Conservation (phyloP, 2,329 filamentous ascomycete genomes). For the Pseudogymnoascus sp. region DNA sequence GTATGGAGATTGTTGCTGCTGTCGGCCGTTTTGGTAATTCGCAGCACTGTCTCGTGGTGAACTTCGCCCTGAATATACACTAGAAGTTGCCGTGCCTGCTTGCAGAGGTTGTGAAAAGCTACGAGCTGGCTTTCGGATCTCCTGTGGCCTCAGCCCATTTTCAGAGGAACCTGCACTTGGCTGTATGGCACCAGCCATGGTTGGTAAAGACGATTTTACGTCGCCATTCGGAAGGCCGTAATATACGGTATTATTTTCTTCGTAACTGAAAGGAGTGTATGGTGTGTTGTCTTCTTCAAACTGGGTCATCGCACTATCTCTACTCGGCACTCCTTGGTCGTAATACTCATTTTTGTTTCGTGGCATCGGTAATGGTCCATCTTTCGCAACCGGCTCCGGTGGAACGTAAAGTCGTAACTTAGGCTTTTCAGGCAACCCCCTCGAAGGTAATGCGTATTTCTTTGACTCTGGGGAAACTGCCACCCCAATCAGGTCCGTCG, state of each 20-base stretch:
- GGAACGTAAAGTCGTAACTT: conserved; percentile 22
- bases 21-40: not conserved
- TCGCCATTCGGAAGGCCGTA: not conserved
- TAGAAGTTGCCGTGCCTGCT: not conserved
- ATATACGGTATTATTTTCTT: not conserved
- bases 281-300: conserved; percentile 24
- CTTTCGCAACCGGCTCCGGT: conserved; percentile 11
- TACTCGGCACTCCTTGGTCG: not conserved
- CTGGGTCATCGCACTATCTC: conserved; percentile 25
- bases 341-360: not conserved
- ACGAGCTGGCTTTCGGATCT: not conserved
- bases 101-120: not conserved
- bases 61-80: not conserved
- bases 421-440: conserved; percentile 26
- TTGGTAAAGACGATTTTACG: not conserved
- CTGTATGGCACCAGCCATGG: not conserved
- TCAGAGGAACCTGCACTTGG: not conserved
- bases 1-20: not conserved
- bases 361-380: conserved; percentile 8
- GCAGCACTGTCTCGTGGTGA: not conserved
- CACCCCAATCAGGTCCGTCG: conserved; percentile 23
- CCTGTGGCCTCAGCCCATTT: not conserved
- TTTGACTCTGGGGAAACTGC: conserved; percentile 23
- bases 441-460: conserved; percentile 14
- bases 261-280: not conserved